phyloP scores from a whole-genome alignment of 805 yeast species.

The Candida nanaspora region DNA sequence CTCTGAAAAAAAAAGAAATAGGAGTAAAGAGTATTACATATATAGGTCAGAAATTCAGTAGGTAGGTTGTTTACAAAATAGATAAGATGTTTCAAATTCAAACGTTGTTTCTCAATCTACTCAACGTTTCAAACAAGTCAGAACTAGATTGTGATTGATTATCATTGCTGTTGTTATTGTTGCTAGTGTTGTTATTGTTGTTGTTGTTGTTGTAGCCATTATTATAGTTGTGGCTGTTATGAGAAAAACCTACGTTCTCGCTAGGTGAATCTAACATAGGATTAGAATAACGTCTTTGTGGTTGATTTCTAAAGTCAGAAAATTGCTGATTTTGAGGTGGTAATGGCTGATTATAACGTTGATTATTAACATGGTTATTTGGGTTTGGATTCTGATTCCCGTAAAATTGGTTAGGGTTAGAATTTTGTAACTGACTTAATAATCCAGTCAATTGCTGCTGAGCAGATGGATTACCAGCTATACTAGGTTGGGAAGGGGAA shows the following conservation, averaged over 20 bases:
- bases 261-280: background rate
- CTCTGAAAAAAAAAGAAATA: no score
- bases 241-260: no score
- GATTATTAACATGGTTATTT: background rate
- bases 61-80: no score
- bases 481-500: slow-evolving; percentile 1
- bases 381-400: slow-evolving; percentile 1
- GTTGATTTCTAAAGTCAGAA: background rate
- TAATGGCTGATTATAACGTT: slow-evolving; percentile 2
- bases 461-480: slow-evolving; percentile 4
- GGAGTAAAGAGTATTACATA: no score
- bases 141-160: slow-evolving; percentile 19
- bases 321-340: slow-evolving; percentile 2
- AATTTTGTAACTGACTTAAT: slow-evolving; percentile 15
- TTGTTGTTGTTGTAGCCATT: background rate
- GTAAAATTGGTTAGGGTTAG: slow-evolving; percentile 11
- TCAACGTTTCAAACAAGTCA: slow-evolving; percentile 29
- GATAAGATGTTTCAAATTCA: slow-evolving; percentile 6
- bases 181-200: slow-evolving; percentile 9
- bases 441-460: slow-evolving; percentile 12
- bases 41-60: no score
- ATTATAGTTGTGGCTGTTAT: background rate
- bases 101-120: slow-evolving; percentile 30
- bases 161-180: slow-evolving; percentile 11
- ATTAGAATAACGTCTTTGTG: slow-evolving; percentile 1